A percentile compares a stretch with the other conserved stretches of the same genome.
phyloP scores from a whole-genome alignment of 2,329 filamentous ascomycete species.

The Epichloe sibirici region DNA sequence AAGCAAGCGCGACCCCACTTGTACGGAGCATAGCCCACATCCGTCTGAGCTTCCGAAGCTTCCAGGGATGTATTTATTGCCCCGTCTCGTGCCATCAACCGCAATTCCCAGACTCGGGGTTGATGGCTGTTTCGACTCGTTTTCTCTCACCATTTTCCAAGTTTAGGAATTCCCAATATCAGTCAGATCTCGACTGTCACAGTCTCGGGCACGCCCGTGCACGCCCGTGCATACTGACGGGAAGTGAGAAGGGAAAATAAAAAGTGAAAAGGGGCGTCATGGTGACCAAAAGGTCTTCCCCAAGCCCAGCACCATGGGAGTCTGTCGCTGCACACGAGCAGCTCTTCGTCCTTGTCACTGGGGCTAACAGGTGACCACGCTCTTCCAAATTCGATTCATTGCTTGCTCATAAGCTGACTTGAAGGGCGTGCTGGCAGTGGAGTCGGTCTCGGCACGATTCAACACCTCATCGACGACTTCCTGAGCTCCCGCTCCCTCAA shows the following conservation, averaged over 20 bases:
- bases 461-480: constrained; percentile 84
- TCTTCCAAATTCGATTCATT: background rate
- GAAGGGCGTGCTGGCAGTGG: constrained; percentile 43
- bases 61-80: no score
- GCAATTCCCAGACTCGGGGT: no score
- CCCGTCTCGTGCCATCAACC: no score
- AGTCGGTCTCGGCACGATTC: constrained; percentile 71
- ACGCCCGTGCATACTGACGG: no score
- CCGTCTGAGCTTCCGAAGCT: no score
- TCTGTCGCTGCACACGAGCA: constrained; percentile 28
- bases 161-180: no score
- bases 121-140: no score
- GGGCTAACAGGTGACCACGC: constrained; percentile 63
- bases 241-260: background rate
- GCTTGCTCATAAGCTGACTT: background rate
- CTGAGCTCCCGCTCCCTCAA: constrained; percentile 52
- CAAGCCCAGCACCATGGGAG: constrained; percentile 23
- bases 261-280: constrained; percentile 1
- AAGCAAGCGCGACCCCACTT: no score
- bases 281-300: background rate
- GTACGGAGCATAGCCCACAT: no score
- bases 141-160: no score
- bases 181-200: no score
- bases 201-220: no score
- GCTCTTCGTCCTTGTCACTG: constrained; percentile 62